Percentiles rank a stretch among this genome's conserved stretches.
Evolutionary conservation across 768 basidiomycete genomes (phyloP).

Genomic region (Tylopilus sp.): DNA sequence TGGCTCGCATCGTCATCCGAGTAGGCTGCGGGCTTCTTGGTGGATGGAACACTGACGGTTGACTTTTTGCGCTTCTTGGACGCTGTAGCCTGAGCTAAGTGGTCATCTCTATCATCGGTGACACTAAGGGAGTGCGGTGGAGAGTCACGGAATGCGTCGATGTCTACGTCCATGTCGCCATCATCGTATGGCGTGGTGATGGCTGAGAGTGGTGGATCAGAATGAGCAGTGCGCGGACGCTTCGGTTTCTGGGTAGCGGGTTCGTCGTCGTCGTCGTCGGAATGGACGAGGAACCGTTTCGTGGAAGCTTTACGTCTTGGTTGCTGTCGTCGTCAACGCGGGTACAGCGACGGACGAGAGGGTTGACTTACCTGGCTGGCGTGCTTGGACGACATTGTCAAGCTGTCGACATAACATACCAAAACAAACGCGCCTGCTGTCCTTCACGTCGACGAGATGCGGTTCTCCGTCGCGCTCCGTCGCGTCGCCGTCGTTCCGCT

Average conservation of each 20-base stretch:
- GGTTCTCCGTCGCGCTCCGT: conserved; percentile 6
- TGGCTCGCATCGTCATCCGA: conserved; percentile 31
- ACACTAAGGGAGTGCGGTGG: conserved; percentile 6
- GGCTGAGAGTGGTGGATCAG: conserved; percentile 21
- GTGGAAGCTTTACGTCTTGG: conserved; percentile 18
- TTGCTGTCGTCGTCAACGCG: conserved; percentile 17
- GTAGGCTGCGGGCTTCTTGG: conserved; percentile 21
- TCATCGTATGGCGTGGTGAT: conserved; percentile 43
- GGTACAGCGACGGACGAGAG: background rate
- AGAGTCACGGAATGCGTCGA: conserved; percentile 34
- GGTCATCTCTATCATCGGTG: conserved; percentile 9
- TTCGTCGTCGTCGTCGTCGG: conserved; percentile 17
- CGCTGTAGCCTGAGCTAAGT: background rate
- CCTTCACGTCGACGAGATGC: conserved; percentile 14
- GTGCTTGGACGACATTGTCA: conserved; percentile 18
- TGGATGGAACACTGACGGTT: conserved; percentile 8
- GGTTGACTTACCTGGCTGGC: conserved; percentile 21
- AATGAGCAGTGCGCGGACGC: conserved; percentile 26
- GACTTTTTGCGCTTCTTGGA: conserved; percentile 18
- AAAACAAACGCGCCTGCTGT: conserved; percentile 20
- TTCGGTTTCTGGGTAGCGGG: conserved; percentile 33
- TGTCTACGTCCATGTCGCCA: conserved; percentile 37
- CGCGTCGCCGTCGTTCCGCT: background rate
- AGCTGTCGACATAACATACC: conserved; percentile 6
- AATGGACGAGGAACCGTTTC: conserved; percentile 34